Evolutionary conservation across 1,284 basidiomycete species (phyloP), one percentile per base, ranked within the genome.

Genomic region (Takashimella tepidaria): DNA sequence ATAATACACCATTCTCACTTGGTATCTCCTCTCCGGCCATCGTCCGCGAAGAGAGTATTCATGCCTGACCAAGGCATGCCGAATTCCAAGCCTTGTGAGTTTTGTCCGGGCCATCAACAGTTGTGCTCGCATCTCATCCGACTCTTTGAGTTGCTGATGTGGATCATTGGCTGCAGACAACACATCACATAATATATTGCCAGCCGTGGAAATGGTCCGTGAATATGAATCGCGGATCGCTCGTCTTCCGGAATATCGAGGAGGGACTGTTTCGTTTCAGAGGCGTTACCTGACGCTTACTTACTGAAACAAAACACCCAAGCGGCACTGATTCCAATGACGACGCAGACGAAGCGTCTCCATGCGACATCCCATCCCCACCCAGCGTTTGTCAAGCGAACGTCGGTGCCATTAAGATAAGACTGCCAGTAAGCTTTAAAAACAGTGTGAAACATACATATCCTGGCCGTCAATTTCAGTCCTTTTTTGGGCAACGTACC

Each of bases 401-500:
- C 27, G 55, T 73, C 41, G 56, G 69, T 51, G 21, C 65, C 62
- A 58, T 74, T 67, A 58, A 75, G 59, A 50, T 70, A 74, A 12
- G 72, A 74, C 62, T 66, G 24, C 11, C 3, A 19, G 4, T 37
- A 11, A 40, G 20, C 12, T 54, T 23, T 49, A 47, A 19, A 16
- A 13, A 20, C 46, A 22, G 16, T 22, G n/a, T 13, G 13, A 26
- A 6, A 56, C 64, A 51, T 42, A 66, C 64, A 49, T 67, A 67
- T 23, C 63, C 61, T 60, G 41, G 20, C n/a, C 16, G 22, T 5
- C n/a, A 4, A 41, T 45, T 11, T 40, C 22, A 46, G 5, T 23
- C 8, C 3, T 50, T 51, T 48, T 41, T 60, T 43, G 84, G 87
- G 68, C 84, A 88, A 2, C 31, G 31, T 37, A 37, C 87, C 88